These are phyloP conservation scores for Nicotiana otophora DNA, from an alignment of 257 asterid species.

Conservation along the genomic window DNA sequence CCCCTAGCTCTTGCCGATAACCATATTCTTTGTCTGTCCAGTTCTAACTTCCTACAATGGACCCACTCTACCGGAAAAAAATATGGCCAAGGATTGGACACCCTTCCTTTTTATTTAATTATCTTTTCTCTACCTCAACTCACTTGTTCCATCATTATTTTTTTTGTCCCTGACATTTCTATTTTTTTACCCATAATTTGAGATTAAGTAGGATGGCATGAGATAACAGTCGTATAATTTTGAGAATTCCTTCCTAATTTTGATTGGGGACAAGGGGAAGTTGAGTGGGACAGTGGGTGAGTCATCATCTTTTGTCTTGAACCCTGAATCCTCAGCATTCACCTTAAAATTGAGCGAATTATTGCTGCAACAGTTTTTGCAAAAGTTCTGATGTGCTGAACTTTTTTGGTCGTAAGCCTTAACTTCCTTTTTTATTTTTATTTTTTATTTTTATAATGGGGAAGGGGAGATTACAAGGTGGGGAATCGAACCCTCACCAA, in stretches of 20 bases:
- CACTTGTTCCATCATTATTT: neutral
- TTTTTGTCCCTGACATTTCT: neutral
- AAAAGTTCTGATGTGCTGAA: neutral
- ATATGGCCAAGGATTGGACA: neutral
- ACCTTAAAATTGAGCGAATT: neutral
- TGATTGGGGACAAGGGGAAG: neutral
- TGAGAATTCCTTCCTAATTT: neutral
- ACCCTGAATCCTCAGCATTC: neutral
- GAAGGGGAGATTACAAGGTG: no score
- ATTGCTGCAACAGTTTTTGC: neutral
- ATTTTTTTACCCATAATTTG: neutral
- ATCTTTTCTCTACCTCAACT: neutral
- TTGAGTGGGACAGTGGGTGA: neutral
- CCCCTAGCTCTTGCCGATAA: neutral
- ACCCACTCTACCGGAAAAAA: neutral
- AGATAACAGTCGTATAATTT: neutral
- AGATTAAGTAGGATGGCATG: neutral
- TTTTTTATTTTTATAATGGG: no score
- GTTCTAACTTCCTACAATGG: neutral
- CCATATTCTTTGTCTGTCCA: neutral
- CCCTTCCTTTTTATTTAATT: neutral
- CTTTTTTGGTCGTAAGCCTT: neutral
- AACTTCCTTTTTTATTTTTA: no score
- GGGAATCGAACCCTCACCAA: no score
- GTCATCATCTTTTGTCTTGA: neutral